These are phyloP conservation scores for Diplodia corticola DNA, from an alignment of 2,329 filamentous ascomycete genomes.

Conservation along the genomic window DNA sequence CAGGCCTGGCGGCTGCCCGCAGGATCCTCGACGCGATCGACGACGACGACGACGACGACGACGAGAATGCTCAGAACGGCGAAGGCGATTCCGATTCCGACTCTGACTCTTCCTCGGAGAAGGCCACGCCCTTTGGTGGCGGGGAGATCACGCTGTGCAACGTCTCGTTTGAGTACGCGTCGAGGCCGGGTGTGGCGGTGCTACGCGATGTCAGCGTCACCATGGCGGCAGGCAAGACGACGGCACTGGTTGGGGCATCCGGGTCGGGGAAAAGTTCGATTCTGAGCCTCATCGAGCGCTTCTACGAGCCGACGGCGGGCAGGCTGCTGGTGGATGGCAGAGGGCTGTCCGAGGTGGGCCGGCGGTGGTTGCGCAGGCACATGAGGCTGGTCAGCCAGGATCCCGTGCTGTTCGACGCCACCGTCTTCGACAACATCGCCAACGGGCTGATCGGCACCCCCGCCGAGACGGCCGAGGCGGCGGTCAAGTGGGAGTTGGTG, in stretches of 20 bases:
- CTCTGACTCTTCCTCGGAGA: no score
- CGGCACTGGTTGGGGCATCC: slow-evolving; percentile 49
- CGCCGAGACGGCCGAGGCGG: no score
- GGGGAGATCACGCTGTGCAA: slow-evolving; percentile 37
- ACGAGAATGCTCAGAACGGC: no score
- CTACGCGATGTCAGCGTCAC: slow-evolving; percentile 40
- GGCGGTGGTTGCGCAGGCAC: slow-evolving; percentile 38
- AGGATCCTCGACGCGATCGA: no score
- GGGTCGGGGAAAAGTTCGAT: slow-evolving; percentile 93
- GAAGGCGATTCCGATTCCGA: no score
- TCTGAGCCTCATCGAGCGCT: slow-evolving; percentile 55
- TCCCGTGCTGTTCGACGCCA: slow-evolving; percentile 52
- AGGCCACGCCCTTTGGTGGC: no score
- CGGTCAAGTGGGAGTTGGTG: no score
- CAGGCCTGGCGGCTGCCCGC: no score
- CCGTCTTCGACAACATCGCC: slow-evolving; percentile 57
- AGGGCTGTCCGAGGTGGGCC: slow-evolving; percentile 40
- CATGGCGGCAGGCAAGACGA: slow-evolving; percentile 42
- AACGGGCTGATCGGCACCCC: slow-evolving; percentile 47
- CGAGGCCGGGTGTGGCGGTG: slow-evolving; percentile 41
- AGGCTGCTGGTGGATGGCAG: slow-evolving; percentile 41
- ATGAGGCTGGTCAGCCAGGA: slow-evolving; percentile 53
- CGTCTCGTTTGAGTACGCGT: slow-evolving; percentile 45
- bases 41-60: no score
- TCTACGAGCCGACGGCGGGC: slow-evolving; percentile 43